Percentiles rank a stretch among this genome's conserved stretches.
phyloP scores from a whole-genome alignment of 2,329 filamentous ascomycete genomes.

The Monosporascus sp. region DNA sequence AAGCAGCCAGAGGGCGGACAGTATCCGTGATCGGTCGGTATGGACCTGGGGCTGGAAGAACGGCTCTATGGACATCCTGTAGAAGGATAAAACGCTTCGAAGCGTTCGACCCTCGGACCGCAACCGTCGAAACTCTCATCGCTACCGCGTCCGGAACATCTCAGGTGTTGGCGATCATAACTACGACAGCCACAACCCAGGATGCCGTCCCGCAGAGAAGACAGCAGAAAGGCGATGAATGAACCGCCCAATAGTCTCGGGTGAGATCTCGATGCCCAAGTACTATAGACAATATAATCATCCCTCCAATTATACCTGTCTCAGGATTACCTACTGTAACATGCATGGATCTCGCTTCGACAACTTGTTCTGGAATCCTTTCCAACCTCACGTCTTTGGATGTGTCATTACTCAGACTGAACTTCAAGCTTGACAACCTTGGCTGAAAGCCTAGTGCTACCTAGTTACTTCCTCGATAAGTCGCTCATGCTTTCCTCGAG shows the following conservation, averaged over 20 bases:
- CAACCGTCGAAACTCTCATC: neutral
- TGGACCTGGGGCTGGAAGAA: neutral
- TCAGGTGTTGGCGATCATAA: neutral
- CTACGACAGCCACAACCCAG: neutral
- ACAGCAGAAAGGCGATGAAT: neutral
- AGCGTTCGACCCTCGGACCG: neutral
- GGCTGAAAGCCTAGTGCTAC: neutral
- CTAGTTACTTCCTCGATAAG: neutral
- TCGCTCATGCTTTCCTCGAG: neutral
- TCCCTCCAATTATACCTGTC: neutral
- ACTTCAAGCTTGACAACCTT: neutral
- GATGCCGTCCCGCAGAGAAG: neutral
- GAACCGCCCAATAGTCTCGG: neutral
- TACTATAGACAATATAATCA: neutral
- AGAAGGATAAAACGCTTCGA: neutral
- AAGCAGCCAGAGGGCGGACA: neutral
- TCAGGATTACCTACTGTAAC: no score
- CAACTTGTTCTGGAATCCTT: no score
- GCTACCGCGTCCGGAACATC: neutral
- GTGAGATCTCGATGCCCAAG: neutral
- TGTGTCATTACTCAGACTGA: no score
- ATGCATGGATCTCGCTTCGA: no score
- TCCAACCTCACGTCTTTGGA: no score
- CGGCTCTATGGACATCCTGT: neutral
- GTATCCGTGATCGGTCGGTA: neutral